These are phyloP conservation scores for Talaromyces atroroseus DNA, from an alignment of 2,329 filamentous ascomycete genomes.

Conservation along the genomic window DNA sequence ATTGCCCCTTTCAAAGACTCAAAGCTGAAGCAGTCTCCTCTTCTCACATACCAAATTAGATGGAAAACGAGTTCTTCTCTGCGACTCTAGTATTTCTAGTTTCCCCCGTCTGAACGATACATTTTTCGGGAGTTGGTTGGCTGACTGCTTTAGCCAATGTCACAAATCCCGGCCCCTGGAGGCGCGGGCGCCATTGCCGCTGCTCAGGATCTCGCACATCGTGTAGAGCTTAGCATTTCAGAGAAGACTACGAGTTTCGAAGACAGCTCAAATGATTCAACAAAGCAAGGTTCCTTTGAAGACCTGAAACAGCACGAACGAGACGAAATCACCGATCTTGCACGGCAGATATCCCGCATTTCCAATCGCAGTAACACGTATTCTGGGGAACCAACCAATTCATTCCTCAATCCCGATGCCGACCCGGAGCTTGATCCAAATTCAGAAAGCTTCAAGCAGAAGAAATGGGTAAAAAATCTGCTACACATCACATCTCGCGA, in stretches of 20 bases:
- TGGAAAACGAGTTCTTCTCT: too few relatives aligned
- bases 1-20: too few relatives aligned
- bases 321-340: conserved; percentile 12
- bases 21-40: too few relatives aligned
- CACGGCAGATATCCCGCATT: conserved; percentile 13
- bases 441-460: conserved; percentile 39
- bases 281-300: conserved; percentile 6
- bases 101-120: too few relatives aligned
- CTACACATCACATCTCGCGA: conserved; percentile 29
- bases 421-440: conserved; percentile 39
- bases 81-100: too few relatives aligned
- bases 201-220: neutral
- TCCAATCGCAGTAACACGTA: conserved; percentile 7
- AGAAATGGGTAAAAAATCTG: conserved; percentile 42
- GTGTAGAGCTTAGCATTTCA: too few relatives aligned
- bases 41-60: too few relatives aligned
- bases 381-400: conserved; percentile 23
- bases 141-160: neutral
- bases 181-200: neutral
- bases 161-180: neutral
- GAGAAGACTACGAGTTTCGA: neutral
- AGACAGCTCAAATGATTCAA: conserved; percentile 2
- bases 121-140: too few relatives aligned
- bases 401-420: conserved; percentile 29
- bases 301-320: conserved; percentile 8